Evolutionary conservation across 164 flowering plant species (phyloP).

Genomic region (Echeveria elegans): DNA sequence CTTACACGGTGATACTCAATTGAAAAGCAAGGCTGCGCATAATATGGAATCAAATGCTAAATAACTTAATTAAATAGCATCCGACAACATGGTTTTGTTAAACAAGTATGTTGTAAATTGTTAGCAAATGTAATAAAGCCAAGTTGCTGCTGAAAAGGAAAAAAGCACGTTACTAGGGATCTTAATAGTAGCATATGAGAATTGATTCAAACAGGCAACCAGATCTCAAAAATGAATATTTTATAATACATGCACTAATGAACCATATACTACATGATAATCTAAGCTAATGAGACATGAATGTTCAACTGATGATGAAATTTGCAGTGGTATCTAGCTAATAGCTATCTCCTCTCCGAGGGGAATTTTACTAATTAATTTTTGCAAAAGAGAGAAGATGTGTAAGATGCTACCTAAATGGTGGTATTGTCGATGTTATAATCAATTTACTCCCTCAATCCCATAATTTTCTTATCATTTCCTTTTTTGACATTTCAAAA

Average conservation of each 20-base stretch:
- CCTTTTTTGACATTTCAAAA: too few relatives aligned
- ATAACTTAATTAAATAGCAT: neutral
- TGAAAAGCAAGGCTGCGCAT: neutral
- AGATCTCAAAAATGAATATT: constrained; percentile 1
- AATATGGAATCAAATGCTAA: neutral
- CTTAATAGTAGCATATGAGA: neutral
- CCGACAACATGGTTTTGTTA: neutral
- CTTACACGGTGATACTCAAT: neutral
- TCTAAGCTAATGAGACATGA: neutral
- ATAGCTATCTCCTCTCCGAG: neutral
- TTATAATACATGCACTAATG: neutral
- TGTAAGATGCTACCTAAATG: constrained; percentile 6
- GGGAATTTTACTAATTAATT: too few relatives aligned
- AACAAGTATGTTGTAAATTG: neutral
- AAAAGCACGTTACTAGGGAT: neutral
- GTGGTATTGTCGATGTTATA: neutral
- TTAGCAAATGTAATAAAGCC: neutral
- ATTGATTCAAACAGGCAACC: neutral
- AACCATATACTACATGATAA: neutral
- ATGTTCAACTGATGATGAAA: too few relatives aligned
- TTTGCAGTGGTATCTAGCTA: neutral
- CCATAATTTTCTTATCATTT: too few relatives aligned
- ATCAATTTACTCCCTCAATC: neutral
- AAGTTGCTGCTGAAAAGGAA: neutral
- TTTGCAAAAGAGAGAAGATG: neutral